Evolutionary conservation across 2,329 filamentous ascomycete genomes (phyloP).

Genomic region (Paecilomyces formosus): DNA sequence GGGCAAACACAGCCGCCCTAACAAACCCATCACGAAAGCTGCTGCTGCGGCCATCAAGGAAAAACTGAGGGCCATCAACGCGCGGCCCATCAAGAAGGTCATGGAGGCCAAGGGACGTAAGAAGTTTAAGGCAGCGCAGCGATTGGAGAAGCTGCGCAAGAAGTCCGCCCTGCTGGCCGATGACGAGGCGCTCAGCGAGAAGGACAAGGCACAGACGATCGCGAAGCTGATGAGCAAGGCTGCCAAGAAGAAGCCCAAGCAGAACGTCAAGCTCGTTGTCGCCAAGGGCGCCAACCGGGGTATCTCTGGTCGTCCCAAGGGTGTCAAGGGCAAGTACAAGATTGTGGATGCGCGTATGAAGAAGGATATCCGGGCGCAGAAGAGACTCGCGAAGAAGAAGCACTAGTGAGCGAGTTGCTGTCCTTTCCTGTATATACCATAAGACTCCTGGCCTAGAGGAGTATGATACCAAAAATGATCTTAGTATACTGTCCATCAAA

Average conservation of each 20-base stretch:
- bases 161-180: slow-evolving; percentile 86
- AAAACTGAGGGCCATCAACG: slow-evolving; percentile 86
- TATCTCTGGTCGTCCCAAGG: slow-evolving; percentile 76
- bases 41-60: slow-evolving; percentile 89
- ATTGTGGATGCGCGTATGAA: slow-evolving; percentile 94
- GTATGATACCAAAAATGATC: not conserved
- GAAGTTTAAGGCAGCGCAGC: slow-evolving; percentile 89
- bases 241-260: slow-evolving; percentile 76
- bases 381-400: slow-evolving; percentile 70
- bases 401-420: not conserved
- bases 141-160: slow-evolving; percentile 90
- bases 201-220: slow-evolving; percentile 87
- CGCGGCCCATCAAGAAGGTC: slow-evolving; percentile 97
- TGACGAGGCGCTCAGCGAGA: slow-evolving; percentile 88
- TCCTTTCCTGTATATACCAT: not conserved
- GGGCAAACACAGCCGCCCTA: slow-evolving; percentile 67
- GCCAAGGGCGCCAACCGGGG: slow-evolving; percentile 78
- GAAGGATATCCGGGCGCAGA: slow-evolving; percentile 87
- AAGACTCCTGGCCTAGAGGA: not conserved
- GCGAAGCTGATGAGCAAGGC: slow-evolving; percentile 73
- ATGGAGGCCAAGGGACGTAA: slow-evolving; percentile 92
- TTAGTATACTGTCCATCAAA: not conserved
- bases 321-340: slow-evolving; percentile 94
- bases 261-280: slow-evolving; percentile 79
- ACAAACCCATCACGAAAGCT: slow-evolving; percentile 86